Percentiles rank a stretch among this genome's conserved stretches.
Evolutionary conservation across 2,329 filamentous ascomycete genomes (phyloP).

Genomic region (Paramyrothecium sp.): DNA sequence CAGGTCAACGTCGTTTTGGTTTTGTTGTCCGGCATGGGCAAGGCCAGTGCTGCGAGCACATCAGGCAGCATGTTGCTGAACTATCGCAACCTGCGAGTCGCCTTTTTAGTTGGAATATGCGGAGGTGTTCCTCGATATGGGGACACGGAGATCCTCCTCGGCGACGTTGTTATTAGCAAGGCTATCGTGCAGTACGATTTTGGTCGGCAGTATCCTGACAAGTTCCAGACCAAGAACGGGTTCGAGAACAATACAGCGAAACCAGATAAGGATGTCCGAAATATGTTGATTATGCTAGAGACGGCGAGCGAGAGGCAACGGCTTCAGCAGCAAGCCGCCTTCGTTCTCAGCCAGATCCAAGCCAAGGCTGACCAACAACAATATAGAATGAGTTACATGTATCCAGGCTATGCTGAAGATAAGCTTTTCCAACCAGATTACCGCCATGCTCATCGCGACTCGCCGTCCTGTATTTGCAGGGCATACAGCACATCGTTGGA

Average conservation of each 20-base stretch:
- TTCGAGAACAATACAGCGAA: conserved; percentile 13
- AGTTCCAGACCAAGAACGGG: conserved; percentile 18
- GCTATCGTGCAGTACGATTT: conserved; percentile 26
- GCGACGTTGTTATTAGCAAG: conserved; percentile 26
- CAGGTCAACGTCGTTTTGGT: conserved; percentile 26
- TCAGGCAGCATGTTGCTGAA: conserved; percentile 8
- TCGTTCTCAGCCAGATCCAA: conserved; percentile 21
- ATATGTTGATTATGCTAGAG: neutral
- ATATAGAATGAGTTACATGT: neutral
- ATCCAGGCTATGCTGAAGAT: too few relatives aligned
- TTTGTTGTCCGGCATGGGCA: conserved; percentile 25
- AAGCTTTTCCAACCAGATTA: conserved; percentile 14
- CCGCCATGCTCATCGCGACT: conserved; percentile 5
- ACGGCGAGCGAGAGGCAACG: neutral
- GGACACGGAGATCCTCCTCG: conserved; percentile 16
- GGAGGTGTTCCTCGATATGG: conserved; percentile 15
- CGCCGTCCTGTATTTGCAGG: neutral
- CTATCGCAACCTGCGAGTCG: conserved; percentile 16
- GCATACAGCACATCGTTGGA: neutral
- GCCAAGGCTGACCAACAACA: conserved; percentile 9
- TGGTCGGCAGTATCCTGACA: conserved; percentile 16
- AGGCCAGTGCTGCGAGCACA: conserved; percentile 15
- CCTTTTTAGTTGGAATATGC: conserved; percentile 15
- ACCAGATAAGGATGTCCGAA: conserved; percentile 12
- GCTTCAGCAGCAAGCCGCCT: neutral